Base-by-base conservation (phyloP, 148 eudicot species). In the Polygonum maritimum region DNA sequence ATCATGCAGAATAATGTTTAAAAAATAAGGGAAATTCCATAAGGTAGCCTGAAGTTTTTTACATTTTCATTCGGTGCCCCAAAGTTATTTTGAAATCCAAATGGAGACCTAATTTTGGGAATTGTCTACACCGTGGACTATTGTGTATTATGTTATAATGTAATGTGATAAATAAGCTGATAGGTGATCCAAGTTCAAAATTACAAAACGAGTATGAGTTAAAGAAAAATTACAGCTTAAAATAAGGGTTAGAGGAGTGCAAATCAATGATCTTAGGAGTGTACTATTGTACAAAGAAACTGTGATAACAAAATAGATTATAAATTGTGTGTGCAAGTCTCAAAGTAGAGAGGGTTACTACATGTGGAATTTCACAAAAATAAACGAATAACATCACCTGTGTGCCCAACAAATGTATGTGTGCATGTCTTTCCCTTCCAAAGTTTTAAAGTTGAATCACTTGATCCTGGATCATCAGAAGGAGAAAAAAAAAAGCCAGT, bases 381-480 rank as follows among this genome's bases (percentile, higher is more conserved):
- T 67, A 15, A 35, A 67, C 4, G 8, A 67, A 67, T 36, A 67
- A 36, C 71, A 67, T 35, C 80, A 95, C 97, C 98, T 84, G 87
- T 80, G 78, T 92, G 97, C 41, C 97, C 98, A 69, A 69, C 78
- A 77, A 88, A 91, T 19, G 97, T 88, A 57, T 87, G 96, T 71
- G 84, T 58, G 74, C 96, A 95, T 39, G 87, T 77, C 83, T 81
- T 89, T 75, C 92, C 99, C 78, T 83, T 89, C 99, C 99, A 95
- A 71, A 95, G 88, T 88, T 95, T 95, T 77, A 90, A 71, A 36
- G 96, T 92, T 69, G 87, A 82, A 85, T 95, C 97, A 84, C 94
- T 95, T 58, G 99, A 95, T 78, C 99, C 97, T 95, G 84, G 73
- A 84, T 75, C 70, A 62, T 45, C 75, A 71, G 3, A 51, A 44